Evolutionary conservation across 2,329 filamentous ascomycete genomes (phyloP).

Genomic region (Parastagonospora avenae): DNA sequence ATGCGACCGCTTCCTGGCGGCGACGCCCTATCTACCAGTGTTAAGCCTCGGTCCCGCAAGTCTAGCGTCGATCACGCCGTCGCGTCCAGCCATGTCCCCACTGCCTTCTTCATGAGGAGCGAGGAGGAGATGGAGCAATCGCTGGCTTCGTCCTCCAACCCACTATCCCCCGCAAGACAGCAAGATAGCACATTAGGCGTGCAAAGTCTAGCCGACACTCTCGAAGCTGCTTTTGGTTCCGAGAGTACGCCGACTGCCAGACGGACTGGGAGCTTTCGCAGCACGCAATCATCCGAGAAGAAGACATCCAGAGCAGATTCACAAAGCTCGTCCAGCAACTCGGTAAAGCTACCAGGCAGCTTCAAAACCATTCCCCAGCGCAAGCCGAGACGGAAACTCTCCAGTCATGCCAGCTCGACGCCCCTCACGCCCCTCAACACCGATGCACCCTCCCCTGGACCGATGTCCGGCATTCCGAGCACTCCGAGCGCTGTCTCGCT

Average conservation of each 20-base stretch:
- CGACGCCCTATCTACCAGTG: constrained; percentile 37
- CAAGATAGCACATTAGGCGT: constrained; percentile 61
- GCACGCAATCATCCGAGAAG: constrained; percentile 40
- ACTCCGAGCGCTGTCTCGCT: constrained; percentile 65
- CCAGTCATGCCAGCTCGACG: constrained; percentile 25
- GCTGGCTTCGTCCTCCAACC: constrained; percentile 29
- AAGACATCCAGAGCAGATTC: constrained; percentile 25
- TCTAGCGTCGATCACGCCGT: constrained; percentile 42
- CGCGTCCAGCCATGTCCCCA: constrained; percentile 50
- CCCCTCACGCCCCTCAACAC: constrained; percentile 31
- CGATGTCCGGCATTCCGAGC: constrained; percentile 58
- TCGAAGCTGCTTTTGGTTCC: constrained; percentile 50
- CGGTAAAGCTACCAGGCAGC: constrained; percentile 23
- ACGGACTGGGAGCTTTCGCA: constrained; percentile 30
- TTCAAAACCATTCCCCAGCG: constrained; percentile 24
- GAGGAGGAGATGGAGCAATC: constrained; percentile 56
- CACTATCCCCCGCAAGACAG: constrained; percentile 16
- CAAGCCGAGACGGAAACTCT: constrained; percentile 28
- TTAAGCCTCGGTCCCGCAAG: constrained; percentile 45
- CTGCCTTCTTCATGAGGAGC: constrained; percentile 65
- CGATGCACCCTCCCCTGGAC: constrained; percentile 50
- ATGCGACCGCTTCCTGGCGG: constrained; percentile 46
- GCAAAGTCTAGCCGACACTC: constrained; percentile 61
- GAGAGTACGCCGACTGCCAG: constrained; percentile 27
- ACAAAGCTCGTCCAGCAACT: constrained; percentile 25